These are phyloP conservation scores for Claviceps africana DNA, from an alignment of 2,329 filamentous ascomycete genomes.

Conservation along the genomic window DNA sequence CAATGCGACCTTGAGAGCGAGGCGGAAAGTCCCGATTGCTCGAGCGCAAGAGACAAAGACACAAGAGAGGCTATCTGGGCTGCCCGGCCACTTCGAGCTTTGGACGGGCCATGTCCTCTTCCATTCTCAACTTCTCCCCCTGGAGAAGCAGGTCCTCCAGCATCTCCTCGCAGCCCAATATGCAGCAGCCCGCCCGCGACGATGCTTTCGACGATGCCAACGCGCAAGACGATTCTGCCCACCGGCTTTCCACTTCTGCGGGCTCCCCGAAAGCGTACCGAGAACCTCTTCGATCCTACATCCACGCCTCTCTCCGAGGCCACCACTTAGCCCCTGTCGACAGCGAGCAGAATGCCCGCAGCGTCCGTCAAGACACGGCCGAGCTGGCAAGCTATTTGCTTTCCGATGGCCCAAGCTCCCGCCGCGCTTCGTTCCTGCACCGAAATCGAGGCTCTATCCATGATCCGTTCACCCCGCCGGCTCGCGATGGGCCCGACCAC, in stretches of 20 bases:
- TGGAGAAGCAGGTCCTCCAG: constrained; percentile 32
- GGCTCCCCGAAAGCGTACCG: constrained; percentile 29
- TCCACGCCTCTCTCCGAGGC: constrained; percentile 50
- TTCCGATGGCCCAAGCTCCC: constrained; percentile 40
- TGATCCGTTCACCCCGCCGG: constrained; percentile 14
- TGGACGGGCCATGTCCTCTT: constrained; percentile 28
- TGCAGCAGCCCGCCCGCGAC: constrained; percentile 12
- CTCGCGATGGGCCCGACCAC: constrained; percentile 9
- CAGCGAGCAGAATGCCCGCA: constrained; percentile 59
- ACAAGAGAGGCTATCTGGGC: neutral
- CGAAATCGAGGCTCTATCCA: constrained; percentile 17
- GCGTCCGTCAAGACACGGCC: constrained; percentile 73
- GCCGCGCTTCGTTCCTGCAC: constrained; percentile 32
- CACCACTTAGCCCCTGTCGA: constrained; percentile 45
- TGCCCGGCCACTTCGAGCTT: neutral
- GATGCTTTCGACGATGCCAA: constrained; percentile 14
- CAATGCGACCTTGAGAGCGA: constrained; percentile 6
- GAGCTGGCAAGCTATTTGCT: constrained; percentile 75
- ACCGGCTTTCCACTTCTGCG: constrained; percentile 26
- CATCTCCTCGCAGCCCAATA: constrained; percentile 20
- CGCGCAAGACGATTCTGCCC: constrained; percentile 9
- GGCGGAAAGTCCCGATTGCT: neutral
- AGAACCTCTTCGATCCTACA: constrained; percentile 59
- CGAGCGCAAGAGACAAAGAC: neutral
- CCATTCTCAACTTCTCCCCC: constrained; percentile 31